Percentiles rank a stretch among this genome's conserved stretches.
These are phyloP conservation scores for Xylariomycetidae sp. DNA, from an alignment of 2,329 filamentous ascomycete genomes.

Conservation along the genomic window DNA sequence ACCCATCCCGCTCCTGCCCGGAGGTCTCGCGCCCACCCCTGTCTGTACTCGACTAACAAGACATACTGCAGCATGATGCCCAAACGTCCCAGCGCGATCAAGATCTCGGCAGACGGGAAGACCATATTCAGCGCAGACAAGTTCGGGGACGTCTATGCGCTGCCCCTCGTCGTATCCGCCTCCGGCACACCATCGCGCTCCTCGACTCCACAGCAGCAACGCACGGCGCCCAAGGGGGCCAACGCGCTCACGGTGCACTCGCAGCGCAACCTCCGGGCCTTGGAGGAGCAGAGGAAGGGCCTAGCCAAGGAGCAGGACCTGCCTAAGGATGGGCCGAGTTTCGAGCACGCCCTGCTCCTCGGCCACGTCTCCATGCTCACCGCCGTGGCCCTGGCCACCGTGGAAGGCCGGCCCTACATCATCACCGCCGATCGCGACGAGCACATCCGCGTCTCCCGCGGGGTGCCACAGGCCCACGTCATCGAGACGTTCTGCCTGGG, in stretches of 20 bases:
- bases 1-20: not conserved
- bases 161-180: conserved; percentile 59
- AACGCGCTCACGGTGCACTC: conserved; percentile 61
- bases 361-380: conserved; percentile 96
- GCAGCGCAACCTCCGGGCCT: conserved; percentile 55
- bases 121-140: conserved; percentile 87
- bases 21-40: no score
- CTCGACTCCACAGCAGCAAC: conserved; percentile 18
- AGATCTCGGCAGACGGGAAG: conserved; percentile 62
- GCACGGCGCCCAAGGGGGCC: conserved; percentile 41
- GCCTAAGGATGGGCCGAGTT: conserved; percentile 41
- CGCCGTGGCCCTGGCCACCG: conserved; percentile 55
- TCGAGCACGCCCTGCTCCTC: conserved; percentile 74
- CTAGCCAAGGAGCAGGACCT: conserved; percentile 18
- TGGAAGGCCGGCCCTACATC: conserved; percentile 42
- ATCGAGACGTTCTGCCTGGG: conserved; percentile 89
- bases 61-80: conserved; percentile 73
- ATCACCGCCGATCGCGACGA: conserved; percentile 54
- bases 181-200: conserved; percentile 4
- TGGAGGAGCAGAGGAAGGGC: conserved; percentile 51
- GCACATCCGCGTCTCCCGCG: conserved; percentile 84
- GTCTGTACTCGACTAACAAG: no score
- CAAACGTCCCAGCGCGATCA: conserved; percentile 78
- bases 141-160: conserved; percentile 90
- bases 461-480: conserved; percentile 75